Percentiles rank a stretch among this genome's conserved stretches.
Conservation (phyloP, 352 stramenopile species). For the Aphanomyces cochlioides region DNA sequence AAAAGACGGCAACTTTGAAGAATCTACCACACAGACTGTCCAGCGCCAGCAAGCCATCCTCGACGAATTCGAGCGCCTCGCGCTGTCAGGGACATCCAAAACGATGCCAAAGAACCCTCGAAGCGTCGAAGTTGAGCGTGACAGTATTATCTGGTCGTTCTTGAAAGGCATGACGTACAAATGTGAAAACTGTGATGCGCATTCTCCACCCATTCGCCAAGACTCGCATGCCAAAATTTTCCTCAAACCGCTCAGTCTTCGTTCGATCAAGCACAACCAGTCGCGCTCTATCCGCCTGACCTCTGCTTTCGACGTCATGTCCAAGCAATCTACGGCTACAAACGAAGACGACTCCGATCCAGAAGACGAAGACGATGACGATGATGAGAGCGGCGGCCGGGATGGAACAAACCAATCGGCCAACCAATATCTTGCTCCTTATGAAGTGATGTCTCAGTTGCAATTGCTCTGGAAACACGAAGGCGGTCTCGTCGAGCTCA, state of each 20-base stretch:
- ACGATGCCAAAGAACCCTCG: conserved; percentile 53
- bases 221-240: conserved; percentile 98
- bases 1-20: conserved; percentile 82
- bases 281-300: conserved; percentile 78
- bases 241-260: conserved; percentile 80
- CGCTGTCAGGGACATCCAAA: conserved; percentile 45
- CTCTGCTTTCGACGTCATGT: conserved; percentile 79
- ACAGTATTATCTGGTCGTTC: conserved; percentile 87
- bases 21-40: conserved; percentile 62
- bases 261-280: conserved; percentile 75
- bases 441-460: conserved; percentile 95
- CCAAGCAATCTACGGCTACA: conserved; percentile 54
- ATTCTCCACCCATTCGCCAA: conserved; percentile 93
- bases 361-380: conserved; percentile 78
- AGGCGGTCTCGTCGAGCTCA: conserved; percentile 86
- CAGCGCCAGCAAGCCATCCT: conserved; percentile 82
- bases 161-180: conserved; percentile 89
- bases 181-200: conserved; percentile 97
- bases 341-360: conserved; percentile 55
- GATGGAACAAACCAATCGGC: conserved; percentile 38
- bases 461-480: conserved; percentile 94
- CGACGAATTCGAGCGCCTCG: conserved; percentile 86
- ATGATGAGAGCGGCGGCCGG: conserved; percentile 29
- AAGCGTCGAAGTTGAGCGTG: conserved; percentile 63
- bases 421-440: conserved; percentile 93